Percentiles rank a stretch among this genome's conserved stretches.
These are phyloP conservation scores for Spergularia bocconei DNA, from an alignment of 148 eudicot species.

Conservation along the genomic window DNA sequence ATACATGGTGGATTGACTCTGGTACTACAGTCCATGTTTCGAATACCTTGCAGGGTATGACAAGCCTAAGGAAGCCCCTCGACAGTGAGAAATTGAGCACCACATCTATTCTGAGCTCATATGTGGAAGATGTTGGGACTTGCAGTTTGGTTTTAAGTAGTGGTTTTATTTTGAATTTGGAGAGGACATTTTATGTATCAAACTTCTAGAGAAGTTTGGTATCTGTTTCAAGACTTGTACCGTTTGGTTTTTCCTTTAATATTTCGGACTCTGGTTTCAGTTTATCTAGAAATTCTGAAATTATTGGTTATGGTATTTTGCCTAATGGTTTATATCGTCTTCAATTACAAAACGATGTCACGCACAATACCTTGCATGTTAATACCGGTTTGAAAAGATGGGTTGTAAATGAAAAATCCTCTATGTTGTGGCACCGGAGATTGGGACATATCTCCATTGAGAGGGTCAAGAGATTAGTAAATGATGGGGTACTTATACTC, in stretches of 20 bases:
- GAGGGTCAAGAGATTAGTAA: not conserved
- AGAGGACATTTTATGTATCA: constrained; percentile 4
- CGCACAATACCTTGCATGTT: not conserved
- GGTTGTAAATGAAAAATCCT: not conserved
- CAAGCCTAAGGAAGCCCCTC: constrained; percentile 8
- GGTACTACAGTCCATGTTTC: constrained; percentile 1
- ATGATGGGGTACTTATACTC: too few relatives aligned
- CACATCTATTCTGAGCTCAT: constrained; percentile 17
- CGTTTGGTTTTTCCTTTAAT: too few relatives aligned
- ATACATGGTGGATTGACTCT: too few relatives aligned
- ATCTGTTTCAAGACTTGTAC: too few relatives aligned
- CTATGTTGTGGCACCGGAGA: not conserved
- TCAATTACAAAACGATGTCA: constrained; percentile 2
- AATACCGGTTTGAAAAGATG: not conserved
- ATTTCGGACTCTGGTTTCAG: not conserved
- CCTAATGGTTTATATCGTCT: constrained; percentile 7
- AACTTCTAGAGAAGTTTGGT: too few relatives aligned
- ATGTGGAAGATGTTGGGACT: constrained; percentile 20
- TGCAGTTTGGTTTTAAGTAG: constrained; percentile 5
- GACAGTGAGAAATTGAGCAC: constrained; percentile 5
- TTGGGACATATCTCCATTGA: not conserved
- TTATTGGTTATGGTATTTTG: constrained; percentile 22
- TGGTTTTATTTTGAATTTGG: constrained; percentile 14
- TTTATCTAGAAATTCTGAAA: not conserved
- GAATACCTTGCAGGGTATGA: not conserved